Conservation (phyloP, 257 asterid species). For the Cynanchum wilfordii region DNA sequence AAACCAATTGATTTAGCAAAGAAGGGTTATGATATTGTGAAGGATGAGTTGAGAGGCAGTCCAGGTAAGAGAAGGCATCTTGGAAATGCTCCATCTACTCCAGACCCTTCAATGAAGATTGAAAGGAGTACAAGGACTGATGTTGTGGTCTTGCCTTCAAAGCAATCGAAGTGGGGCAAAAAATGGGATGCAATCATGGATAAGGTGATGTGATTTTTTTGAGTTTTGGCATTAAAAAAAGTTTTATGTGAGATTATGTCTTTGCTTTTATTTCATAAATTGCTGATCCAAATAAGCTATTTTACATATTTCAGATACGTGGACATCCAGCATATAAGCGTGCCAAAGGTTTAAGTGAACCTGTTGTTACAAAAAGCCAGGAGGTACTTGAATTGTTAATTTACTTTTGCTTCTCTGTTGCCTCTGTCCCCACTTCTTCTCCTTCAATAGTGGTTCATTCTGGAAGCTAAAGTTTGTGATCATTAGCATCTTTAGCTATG, state of each 20-base stretch:
- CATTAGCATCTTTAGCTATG: background rate
- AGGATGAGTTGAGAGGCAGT: conserved; percentile 81
- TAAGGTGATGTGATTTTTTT: conserved; percentile 45
- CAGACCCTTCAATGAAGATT: conserved; percentile 42
- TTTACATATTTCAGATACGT: conserved; percentile 51
- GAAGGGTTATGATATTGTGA: conserved; percentile 67
- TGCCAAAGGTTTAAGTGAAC: conserved; percentile 68
- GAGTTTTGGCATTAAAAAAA: background rate
- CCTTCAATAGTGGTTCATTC: background rate
- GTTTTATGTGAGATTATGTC: background rate
- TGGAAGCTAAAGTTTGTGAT: background rate
- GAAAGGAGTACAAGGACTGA: conserved; percentile 79
- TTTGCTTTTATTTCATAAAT: conserved; percentile 1
- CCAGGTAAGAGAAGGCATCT: conserved; percentile 75
- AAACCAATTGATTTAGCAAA: conserved; percentile 74
- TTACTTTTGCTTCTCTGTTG: background rate
- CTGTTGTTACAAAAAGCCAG: conserved; percentile 73
- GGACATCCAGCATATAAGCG: conserved; percentile 64
- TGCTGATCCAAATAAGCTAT: background rate
- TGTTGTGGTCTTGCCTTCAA: conserved; percentile 61
- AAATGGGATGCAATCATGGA: conserved; percentile 78
- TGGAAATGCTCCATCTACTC: conserved; percentile 47
- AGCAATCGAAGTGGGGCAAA: conserved; percentile 71
- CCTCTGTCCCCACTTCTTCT: background rate
- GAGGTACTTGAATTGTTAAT: conserved; percentile 51